These are phyloP conservation scores for Tilletia horrida DNA, from an alignment of 1,284 basidiomycete genomes.

Conservation along the genomic window DNA sequence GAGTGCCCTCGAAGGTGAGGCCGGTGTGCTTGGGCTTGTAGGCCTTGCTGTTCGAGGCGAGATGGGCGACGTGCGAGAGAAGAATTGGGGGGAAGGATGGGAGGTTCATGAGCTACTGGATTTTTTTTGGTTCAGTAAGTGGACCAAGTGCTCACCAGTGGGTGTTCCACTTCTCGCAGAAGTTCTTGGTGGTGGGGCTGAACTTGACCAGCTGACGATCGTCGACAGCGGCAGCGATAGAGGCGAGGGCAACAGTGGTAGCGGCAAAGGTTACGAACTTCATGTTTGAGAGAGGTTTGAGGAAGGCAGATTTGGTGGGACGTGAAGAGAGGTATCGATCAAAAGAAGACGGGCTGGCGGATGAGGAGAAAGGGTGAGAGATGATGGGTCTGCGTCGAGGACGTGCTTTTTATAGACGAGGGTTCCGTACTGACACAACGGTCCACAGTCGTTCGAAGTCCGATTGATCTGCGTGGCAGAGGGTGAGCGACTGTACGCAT, in stretches of 20 bases:
- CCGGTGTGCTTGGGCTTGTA: conserved; percentile 2
- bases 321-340: background rate
- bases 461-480: no score
- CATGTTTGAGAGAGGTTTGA: background rate
- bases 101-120: no score
- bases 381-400: background rate
- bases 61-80: no score
- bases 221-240: conserved; percentile 5
- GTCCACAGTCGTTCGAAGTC: no score
- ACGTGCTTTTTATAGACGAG: no score
- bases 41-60: conserved; percentile 1
- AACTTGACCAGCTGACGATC: conserved; percentile 5
- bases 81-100: no score
- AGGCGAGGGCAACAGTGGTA: background rate
- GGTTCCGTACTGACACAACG: no score
- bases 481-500: no score
- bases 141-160: conserved; percentile 2
- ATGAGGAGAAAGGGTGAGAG: no score
- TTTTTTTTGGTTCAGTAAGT: no score
- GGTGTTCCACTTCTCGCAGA: conserved; percentile 4
- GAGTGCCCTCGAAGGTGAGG: background rate
- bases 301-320: no score
- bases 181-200: background rate
- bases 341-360: background rate
- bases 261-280: background rate